Conservation (phyloP, 108 stramenopile species). For the Parmales sp. region DNA sequence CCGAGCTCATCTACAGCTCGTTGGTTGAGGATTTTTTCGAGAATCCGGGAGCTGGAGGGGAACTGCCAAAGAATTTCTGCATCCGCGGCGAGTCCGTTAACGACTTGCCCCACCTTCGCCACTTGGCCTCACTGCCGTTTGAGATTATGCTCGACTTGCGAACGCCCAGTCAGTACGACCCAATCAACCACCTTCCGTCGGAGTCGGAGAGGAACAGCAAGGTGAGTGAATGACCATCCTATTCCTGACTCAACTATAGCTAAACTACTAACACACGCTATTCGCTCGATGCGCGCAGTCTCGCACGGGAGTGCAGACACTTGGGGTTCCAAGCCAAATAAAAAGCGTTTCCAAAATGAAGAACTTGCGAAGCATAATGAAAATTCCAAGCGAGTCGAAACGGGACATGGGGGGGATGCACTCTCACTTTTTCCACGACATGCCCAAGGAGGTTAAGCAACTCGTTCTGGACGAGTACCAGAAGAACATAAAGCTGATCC, state of each 20-base stretch:
- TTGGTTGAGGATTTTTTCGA: background rate
- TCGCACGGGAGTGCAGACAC: background rate
- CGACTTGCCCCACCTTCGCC: background rate
- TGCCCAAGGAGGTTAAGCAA: background rate
- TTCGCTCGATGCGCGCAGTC: too few relatives aligned
- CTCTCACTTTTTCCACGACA: conserved; percentile 6
- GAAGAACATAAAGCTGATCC: background rate
- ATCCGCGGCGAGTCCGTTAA: background rate
- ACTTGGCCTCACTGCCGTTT: background rate
- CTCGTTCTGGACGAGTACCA: conserved; percentile 3
- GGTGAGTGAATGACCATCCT: too few relatives aligned
- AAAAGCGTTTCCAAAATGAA: background rate
- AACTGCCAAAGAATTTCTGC: background rate
- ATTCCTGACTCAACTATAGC: too few relatives aligned
- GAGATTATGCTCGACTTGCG: background rate
- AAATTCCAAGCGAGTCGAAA: background rate
- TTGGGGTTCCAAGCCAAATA: background rate
- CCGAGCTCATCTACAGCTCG: background rate
- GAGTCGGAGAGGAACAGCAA: background rate
- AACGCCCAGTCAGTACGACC: background rate
- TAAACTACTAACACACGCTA: too few relatives aligned
- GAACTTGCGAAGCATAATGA: background rate
- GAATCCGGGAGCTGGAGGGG: background rate
- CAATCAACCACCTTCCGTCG: background rate
- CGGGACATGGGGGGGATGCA: background rate